Percentiles rank a stretch among this genome's conserved stretches.
Evolutionary conservation across 2,329 filamentous ascomycete genomes (phyloP).

Genomic region (Phialophora tarda): DNA sequence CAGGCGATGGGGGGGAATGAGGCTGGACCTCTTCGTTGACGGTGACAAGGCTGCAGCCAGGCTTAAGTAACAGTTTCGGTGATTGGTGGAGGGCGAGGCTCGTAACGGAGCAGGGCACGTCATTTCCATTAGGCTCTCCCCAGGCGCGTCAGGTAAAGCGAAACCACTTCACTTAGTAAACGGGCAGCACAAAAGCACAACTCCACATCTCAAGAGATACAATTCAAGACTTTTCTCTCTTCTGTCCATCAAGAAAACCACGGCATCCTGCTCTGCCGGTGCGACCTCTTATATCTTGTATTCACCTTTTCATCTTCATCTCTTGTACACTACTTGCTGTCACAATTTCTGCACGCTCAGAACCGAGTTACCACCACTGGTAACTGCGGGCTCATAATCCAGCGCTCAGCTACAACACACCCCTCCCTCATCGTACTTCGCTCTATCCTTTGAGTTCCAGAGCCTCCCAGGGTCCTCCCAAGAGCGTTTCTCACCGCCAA

Average conservation of each 20-base stretch:
- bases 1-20: neutral
- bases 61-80: constrained; percentile 4
- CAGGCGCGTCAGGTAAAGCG: constrained; percentile 16
- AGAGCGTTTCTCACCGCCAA: neutral
- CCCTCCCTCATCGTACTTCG: neutral
- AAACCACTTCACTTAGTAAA: constrained; percentile 13
- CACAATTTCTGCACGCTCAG: neutral
- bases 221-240: constrained; percentile 6
- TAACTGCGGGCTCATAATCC: neutral
- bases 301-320: constrained; percentile 9
- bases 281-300: neutral
- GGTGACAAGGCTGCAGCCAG: neutral
- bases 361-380: constrained; percentile 7
- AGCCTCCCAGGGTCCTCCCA: no score
- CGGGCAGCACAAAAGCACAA: constrained; percentile 16
- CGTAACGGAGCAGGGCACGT: constrained; percentile 16
- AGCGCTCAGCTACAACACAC: constrained; percentile 8
- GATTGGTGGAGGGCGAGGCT: constrained; percentile 12
- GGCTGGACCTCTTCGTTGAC: neutral
- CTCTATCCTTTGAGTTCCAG: neutral
- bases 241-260: constrained; percentile 10
- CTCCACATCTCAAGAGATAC: constrained; percentile 14
- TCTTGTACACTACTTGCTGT: constrained; percentile 21
- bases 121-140: constrained; percentile 15
- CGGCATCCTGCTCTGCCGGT: constrained; percentile 6